A percentile compares a stretch with the other conserved stretches of the same genome.
phyloP scores from a whole-genome alignment of 371 early-diverging fungal genomes.

The Syncephalastrum contaminatum region DNA sequence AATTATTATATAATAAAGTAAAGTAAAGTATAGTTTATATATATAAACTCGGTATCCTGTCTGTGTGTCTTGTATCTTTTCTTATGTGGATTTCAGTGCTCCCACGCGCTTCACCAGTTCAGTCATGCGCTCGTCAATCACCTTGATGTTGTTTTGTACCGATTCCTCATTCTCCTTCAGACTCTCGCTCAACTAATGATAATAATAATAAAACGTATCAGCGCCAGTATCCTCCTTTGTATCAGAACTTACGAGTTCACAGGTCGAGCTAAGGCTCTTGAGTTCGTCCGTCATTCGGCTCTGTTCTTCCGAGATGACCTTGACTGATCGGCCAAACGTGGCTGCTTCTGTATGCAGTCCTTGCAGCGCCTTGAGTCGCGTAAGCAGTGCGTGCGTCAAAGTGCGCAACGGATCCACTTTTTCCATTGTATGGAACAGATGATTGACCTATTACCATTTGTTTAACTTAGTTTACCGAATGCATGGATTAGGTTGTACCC shows the following conservation, averaged over 20 bases:
- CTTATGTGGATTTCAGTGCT: slow-evolving; percentile 16
- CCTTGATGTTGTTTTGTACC: slow-evolving; percentile 66
- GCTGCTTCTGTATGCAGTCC: slow-evolving; percentile 82
- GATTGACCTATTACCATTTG: slow-evolving; percentile 50
- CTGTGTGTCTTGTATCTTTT: neutral
- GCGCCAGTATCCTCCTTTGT: neutral
- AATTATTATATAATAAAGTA: neutral
- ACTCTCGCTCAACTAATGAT: slow-evolving; percentile 56
- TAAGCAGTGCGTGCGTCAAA: slow-evolving; percentile 76
- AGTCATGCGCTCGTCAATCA: slow-evolving; percentile 65
- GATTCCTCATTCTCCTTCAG: slow-evolving; percentile 65
- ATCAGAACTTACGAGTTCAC: slow-evolving; percentile 33
- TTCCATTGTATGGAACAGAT: slow-evolving; percentile 71
- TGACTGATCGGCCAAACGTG: slow-evolving; percentile 73
- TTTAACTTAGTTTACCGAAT: neutral
- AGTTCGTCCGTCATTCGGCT: slow-evolving; percentile 68
- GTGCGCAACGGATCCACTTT: slow-evolving; percentile 78
- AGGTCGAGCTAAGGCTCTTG: slow-evolving; percentile 62
- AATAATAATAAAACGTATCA: neutral
- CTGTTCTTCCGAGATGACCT: slow-evolving; percentile 74
- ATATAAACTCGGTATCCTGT: neutral
- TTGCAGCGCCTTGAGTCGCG: slow-evolving; percentile 79
- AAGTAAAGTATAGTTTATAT: neutral
- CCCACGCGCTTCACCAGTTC: slow-evolving; percentile 62
- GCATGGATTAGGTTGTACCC: too few species aligned